Evolutionary conservation across 768 basidiomycete genomes (phyloP).

Genomic region (Tulasnella sp.): DNA sequence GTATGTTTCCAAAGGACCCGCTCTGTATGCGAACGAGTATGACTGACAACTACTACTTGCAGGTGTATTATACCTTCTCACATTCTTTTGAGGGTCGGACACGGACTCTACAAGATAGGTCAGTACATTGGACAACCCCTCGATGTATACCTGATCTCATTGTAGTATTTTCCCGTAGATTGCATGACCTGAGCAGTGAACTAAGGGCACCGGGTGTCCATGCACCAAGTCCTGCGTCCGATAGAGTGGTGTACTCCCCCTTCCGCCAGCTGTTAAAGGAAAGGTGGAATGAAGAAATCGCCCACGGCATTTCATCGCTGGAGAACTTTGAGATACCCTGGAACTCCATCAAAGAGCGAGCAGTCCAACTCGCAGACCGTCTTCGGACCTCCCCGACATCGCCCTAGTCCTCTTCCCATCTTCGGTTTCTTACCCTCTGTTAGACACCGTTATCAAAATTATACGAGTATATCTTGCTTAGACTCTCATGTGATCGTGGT

Average conservation of each 20-base stretch:
- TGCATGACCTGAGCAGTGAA: background rate
- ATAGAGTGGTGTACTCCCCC: background rate
- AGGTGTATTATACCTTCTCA: constrained; percentile 11
- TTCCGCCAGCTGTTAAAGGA: background rate
- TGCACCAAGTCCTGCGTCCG: background rate
- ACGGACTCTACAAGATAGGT: background rate
- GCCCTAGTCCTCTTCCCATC: background rate
- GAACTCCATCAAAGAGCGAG: background rate
- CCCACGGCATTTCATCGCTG: background rate
- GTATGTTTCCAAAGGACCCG: background rate
- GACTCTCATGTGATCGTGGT: too few relatives aligned
- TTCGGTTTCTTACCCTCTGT: background rate
- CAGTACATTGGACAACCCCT: background rate
- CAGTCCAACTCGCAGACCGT: background rate
- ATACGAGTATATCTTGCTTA: too few relatives aligned
- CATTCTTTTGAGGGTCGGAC: background rate
- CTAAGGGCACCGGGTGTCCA: background rate
- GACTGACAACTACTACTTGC: background rate
- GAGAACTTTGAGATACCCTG: background rate
- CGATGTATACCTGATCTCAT: background rate
- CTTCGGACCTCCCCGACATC: background rate
- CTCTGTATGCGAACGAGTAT: too few relatives aligned
- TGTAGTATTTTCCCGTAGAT: background rate
- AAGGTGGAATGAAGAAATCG: constrained; percentile 3
- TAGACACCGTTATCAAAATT: too few relatives aligned